Evolutionary conservation across 306 rosid genomes (phyloP), one percentile per base, ranked within the genome.

Genomic region (Cyclanthera cordifolia): DNA sequence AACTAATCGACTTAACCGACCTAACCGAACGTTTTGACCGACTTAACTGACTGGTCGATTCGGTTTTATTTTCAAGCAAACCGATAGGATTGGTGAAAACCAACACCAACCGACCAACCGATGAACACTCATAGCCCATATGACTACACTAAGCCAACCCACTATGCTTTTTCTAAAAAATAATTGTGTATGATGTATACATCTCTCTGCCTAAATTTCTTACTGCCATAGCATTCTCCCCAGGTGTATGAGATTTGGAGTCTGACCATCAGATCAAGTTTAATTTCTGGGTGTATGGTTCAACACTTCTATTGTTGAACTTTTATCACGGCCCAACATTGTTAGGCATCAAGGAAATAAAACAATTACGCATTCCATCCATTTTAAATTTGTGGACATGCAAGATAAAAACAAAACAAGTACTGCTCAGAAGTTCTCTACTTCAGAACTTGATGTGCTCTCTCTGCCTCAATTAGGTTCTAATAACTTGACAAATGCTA

Each of bases 181-280:
- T 23, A 6, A 6, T 64, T 63, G 51, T 21, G 1, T 28, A 6
- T 64, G 39, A 32, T 21, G 1, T 28, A 13, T 10, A 20, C 12
- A 56, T 24, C 39, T 39, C 41, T 24, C 63, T 24, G n/a, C 27
- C 39, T n/a, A 19, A 41, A 11, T 14, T 61, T 43, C 69, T 61
- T 19, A 61, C 69, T 39, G 69, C 28, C 32, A 20, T 61, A 17
- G 48, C 67, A 60, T 30, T 37, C 67, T 60, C 49, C 28, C 24
- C 10, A 10, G 8, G 46, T n/a, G n/a, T n/a, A n/a, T n/a, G n/a
- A n/a, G n/a, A n/a, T n/a, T n/a, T n/a, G n/a, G n/a, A n/a, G n/a
- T n/a, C n/a, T n/a, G n/a, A 59, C 23, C 66, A 59, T 9, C 50
- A 61, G 30, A 63, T 19, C 13, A 63, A 11, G 10, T 7, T 43